Base-by-base conservation (phyloP, 495 filamentous ascomycete species). In the Venustampulla echinocandica region DNA sequence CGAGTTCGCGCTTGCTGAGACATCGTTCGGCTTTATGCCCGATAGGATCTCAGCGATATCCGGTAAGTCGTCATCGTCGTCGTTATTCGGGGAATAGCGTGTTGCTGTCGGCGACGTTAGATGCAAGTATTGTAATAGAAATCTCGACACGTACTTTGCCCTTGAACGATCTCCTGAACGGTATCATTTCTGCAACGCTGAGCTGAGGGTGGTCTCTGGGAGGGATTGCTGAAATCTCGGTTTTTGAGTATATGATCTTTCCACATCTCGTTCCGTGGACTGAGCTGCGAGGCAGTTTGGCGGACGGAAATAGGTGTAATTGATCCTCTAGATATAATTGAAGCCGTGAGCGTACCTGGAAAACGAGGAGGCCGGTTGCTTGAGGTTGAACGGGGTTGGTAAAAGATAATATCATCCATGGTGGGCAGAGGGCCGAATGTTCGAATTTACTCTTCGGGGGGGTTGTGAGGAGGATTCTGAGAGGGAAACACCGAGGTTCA, bases 131-230 rank as follows among this genome's bases (percentile, higher is more conserved):
- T 22, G 17, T 25, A n/a, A 42, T 25, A 42, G 39, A 13, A 42
- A 42, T 22, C 22, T 42, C 22, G 22, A 25, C 39, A 42, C 39
- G 17, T 42, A 42, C 39, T 20, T 42, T 42, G 39, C 39, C 24
- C 35, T 30, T 30, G 27, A 30, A 30, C 27, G 27, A 30, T 30
- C 27, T 30, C 27, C 35, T 38, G 13, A 38, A 38, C 18, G 14
- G 18, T 21, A 42, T 42, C 39, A 42, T 42, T 42, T 42, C 39
- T 42, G 39, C 39, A 42, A 42, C 22, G 22, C 39, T 25, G 39
- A 42, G 10, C 39, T 42, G 19, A 42, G 22, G 39, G 13, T 7
- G 23, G 22, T 23, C 22, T 42, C 39, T 42, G 19, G 17, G 22
- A 42, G 15, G 22, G 39, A 42, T 20, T 15, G 22, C 39, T 42